These are phyloP conservation scores for Cinchona pubescens DNA, from an alignment of 257 asterid species.

Conservation along the genomic window DNA sequence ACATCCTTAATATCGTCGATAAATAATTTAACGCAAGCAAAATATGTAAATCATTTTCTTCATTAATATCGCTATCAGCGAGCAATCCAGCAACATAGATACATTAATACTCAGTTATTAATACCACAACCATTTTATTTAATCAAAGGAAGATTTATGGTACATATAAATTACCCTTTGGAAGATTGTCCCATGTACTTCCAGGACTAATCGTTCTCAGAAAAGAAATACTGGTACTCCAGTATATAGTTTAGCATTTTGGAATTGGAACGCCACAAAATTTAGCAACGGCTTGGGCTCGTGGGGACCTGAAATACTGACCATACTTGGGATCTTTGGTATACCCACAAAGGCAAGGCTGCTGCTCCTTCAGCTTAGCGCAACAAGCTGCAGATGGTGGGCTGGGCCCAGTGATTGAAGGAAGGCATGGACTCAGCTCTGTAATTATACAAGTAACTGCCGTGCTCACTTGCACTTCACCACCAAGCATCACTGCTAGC, in stretches of 20 bases:
- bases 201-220: too few relatives aligned
- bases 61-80: too few relatives aligned
- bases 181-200: too few relatives aligned
- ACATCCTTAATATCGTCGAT: too few relatives aligned
- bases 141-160: too few relatives aligned
- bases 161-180: too few relatives aligned
- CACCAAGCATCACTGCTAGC: neutral
- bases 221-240: too few relatives aligned
- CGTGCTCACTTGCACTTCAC: neutral
- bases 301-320: constrained; percentile 27
- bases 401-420: neutral
- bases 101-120: too few relatives aligned
- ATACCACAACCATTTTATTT: too few relatives aligned
- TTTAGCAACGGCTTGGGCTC: constrained; percentile 19
- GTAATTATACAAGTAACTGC: constrained; percentile 16
- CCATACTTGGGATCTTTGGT: constrained; percentile 14
- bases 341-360: constrained; percentile 36
- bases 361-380: constrained; percentile 21
- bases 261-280: constrained; percentile 18
- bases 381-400: constrained; percentile 25
- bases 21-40: too few relatives aligned
- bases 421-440: constrained; percentile 20
- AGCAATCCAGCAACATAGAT: too few relatives aligned
- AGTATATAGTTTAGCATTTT: constrained; percentile 4
- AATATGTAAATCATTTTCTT: too few relatives aligned